These are phyloP conservation scores for Erigeron canadensis DNA, from an alignment of 129 eudicot genomes.

Conservation along the genomic window DNA sequence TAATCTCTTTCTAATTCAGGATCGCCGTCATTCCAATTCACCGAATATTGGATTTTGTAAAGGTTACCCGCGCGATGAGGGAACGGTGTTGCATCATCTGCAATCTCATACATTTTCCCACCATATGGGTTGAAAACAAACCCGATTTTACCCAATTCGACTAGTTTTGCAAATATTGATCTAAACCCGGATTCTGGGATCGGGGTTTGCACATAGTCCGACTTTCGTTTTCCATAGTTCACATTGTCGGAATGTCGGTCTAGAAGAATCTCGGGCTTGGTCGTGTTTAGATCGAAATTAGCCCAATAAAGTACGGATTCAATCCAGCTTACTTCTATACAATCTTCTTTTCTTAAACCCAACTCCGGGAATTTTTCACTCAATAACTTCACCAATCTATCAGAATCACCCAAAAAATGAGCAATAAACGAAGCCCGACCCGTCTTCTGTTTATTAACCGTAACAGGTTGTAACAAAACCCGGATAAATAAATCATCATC, in stretches of 20 bases:
- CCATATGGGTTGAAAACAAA: slow-evolving; percentile 52
- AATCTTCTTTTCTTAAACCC: slow-evolving; percentile 34
- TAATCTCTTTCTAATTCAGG: slow-evolving; percentile 20
- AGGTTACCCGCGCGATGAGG: slow-evolving; percentile 56
- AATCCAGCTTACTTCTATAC: slow-evolving; percentile 47
- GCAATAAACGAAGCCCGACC: slow-evolving; percentile 41
- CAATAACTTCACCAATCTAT: slow-evolving; percentile 29
- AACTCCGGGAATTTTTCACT: slow-evolving; percentile 41
- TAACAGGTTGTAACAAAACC: slow-evolving; percentile 34
- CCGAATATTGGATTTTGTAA: slow-evolving; percentile 46
- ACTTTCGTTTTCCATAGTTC: slow-evolving; percentile 37
- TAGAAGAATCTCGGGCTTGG: slow-evolving; percentile 35
- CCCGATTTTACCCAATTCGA: slow-evolving; percentile 25
- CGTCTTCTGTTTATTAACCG: slow-evolving; percentile 19
- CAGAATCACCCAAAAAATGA: slow-evolving; percentile 42
- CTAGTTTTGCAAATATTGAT: slow-evolving; percentile 25
- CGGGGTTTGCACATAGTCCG: slow-evolving; percentile 41
- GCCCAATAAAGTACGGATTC: slow-evolving; percentile 44
- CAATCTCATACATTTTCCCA: slow-evolving; percentile 45
- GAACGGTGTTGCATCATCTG: slow-evolving; percentile 38
- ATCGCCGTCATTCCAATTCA: slow-evolving; percentile 40
- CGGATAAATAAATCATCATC: slow-evolving; percentile 44
- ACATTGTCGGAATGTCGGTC: slow-evolving; percentile 23
- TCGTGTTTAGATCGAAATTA: slow-evolving; percentile 30
- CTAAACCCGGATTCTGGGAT: slow-evolving; percentile 38